Base-by-base conservation (phyloP, 106 monocot species). In the Acanthochlamys bracteata region DNA sequence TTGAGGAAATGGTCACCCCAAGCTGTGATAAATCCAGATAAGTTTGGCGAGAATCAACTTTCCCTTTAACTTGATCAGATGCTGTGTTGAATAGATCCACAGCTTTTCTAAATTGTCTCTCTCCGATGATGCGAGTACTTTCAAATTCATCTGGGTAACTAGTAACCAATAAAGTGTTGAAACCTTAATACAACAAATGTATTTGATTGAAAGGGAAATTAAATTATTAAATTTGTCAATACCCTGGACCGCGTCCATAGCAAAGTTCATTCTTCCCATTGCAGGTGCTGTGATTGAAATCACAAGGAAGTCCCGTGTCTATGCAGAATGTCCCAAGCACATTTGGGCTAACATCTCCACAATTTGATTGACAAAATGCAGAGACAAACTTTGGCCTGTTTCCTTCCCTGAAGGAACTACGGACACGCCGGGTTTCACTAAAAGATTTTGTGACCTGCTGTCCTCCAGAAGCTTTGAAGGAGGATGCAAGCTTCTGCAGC, bases 111-210 rank as follows among this genome's bases (percentile, higher is more conserved):
- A 70, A 76, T 49, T 76, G 76, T 25, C 76, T 69, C 7, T 70
- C 76, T 19, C 76, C 76, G 10, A 76, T 76, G 64, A 76, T 64
- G 27, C 69, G 69, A 10, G 76, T 70, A n/a, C 76, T 76, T 22
- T 70, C 61, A 43, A 69, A 64, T 43, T 76, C 76, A 49, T 76
- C 76, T n/a, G 76, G 76, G 14, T 70, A 74, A 13, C 74, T 74
- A 52, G 42, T n/a, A n/a, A n/a, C n/a, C n/a, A n/a, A n/a, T n/a
- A n/a, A n/a, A n/a, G n/a, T n/a, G n/a, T n/a, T n/a, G n/a, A n/a
- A n/a, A n/a, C n/a, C n/a, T n/a, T n/a, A n/a, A n/a, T n/a, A n/a
- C n/a, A n/a, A n/a, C n/a, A n/a, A n/a, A n/a, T n/a, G n/a, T n/a
- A n/a, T n/a, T n/a, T n/a, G n/a, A n/a, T n/a, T n/a, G n/a, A n/a